Evolutionary conservation across 1,139 yeast genomes (phyloP).

Genomic region (Komagataea norvegica): DNA sequence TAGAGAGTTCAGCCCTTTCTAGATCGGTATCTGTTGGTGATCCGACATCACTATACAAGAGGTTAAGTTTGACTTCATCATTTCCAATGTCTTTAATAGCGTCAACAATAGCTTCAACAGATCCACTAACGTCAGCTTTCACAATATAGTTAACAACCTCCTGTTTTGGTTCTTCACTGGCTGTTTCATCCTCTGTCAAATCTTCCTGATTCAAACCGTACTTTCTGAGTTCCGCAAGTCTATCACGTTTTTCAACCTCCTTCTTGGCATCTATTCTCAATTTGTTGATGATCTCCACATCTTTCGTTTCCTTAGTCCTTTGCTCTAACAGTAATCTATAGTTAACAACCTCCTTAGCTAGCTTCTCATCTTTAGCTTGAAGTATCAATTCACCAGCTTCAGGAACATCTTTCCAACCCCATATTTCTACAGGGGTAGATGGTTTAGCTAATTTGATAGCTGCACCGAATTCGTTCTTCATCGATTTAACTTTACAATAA

Average conservation of each 20-base stretch:
- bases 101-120: conserved; percentile 64
- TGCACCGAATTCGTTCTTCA: conserved; percentile 72
- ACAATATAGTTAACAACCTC: conserved; percentile 59
- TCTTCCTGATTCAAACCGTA: conserved; percentile 50
- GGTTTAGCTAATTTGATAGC: conserved; percentile 68
- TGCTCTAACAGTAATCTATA: conserved; percentile 56
- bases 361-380: conserved; percentile 67
- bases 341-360: conserved; percentile 70
- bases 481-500: conserved; percentile 80
- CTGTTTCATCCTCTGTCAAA: conserved; percentile 24
- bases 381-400: conserved; percentile 85
- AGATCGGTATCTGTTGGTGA: conserved; percentile 79
- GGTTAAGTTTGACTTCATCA: conserved; percentile 67
- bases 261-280: conserved; percentile 37
- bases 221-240: conserved; percentile 48
- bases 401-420: conserved; percentile 95
- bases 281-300: conserved; percentile 67
- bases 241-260: conserved; percentile 44
- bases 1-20: conserved; percentile 72
- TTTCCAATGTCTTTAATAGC: conserved; percentile 80
- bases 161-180: conserved; percentile 25
- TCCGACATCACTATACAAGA: conserved; percentile 78
- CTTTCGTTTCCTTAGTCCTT: conserved; percentile 57
- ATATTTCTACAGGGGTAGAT: conserved; percentile 83
- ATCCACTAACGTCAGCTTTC: conserved; percentile 84